Evolutionary conservation across 805 yeast genomes (phyloP).

Genomic region (Yamadazyma philogaea): DNA sequence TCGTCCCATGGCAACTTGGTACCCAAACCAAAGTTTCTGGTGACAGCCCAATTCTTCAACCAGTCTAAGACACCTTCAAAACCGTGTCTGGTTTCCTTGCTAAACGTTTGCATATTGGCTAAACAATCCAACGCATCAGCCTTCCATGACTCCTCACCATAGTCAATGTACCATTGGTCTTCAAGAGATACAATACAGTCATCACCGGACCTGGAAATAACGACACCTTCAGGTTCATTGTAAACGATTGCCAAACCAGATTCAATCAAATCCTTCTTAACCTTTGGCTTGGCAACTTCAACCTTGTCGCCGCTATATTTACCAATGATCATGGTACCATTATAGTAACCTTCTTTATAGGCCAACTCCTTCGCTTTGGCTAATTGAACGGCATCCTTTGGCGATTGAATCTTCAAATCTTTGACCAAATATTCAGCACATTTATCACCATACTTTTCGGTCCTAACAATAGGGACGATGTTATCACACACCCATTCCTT

Average conservation of each 20-base stretch:
- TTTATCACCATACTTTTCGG: conserved; percentile 83
- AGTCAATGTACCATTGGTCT: conserved; percentile 97
- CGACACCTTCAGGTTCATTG: conserved; percentile 89
- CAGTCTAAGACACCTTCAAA: conserved; percentile 93
- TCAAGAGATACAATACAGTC: conserved; percentile 94
- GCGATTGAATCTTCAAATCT: conserved; percentile 87
- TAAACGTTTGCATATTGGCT: conserved; percentile 69
- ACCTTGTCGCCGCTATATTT: conserved; percentile 85
- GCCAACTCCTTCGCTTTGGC: conserved; percentile 93
- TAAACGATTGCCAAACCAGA: conserved; percentile 81
- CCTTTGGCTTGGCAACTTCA: conserved; percentile 85
- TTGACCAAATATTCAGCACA: conserved; percentile 84
- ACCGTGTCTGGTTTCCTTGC: conserved; percentile 81
- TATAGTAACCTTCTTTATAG: conserved; percentile 94
- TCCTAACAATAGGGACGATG: conserved; percentile 67
- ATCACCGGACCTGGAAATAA: conserved; percentile 94
- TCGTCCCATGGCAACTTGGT: conserved; percentile 96
- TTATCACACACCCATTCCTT: conserved; percentile 82
- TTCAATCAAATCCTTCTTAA: conserved; percentile 75
- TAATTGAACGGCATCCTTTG: conserved; percentile 83
- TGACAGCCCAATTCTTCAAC: conserved; percentile 98
- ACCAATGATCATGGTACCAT: conserved; percentile 79
- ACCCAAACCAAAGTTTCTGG: conserved; percentile 95
- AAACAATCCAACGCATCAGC: conserved; percentile 76
- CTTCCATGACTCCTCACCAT: conserved; percentile 94